Conservation (phyloP, 495 filamentous ascomycete genomes). For the Lasiosphaeria ovina region DNA sequence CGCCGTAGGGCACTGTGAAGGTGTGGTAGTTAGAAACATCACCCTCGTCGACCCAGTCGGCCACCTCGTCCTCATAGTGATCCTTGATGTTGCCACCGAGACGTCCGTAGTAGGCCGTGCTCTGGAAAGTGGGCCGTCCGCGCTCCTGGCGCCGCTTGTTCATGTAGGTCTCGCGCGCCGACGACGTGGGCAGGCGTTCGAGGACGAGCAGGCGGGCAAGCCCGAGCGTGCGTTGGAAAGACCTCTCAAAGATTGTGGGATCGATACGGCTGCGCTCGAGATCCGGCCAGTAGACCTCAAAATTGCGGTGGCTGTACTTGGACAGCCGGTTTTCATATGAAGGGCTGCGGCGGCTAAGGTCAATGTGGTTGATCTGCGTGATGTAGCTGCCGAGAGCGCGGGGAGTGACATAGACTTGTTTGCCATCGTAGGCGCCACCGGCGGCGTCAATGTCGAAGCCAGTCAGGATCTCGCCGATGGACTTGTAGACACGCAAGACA, state of each 20-base stretch:
- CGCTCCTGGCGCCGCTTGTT: slow-evolving; percentile 65
- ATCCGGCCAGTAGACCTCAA: slow-evolving; percentile 74
- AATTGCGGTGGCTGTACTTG: slow-evolving; percentile 80
- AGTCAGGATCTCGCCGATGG: slow-evolving; percentile 74
- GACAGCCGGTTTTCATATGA: slow-evolving; percentile 86
- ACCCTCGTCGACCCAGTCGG: slow-evolving; percentile 73
- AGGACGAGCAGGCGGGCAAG: slow-evolving; percentile 74
- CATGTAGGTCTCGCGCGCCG: slow-evolving; percentile 64
- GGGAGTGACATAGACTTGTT: slow-evolving; percentile 69
- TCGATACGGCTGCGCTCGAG: slow-evolving; percentile 72
- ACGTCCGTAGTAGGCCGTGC: slow-evolving; percentile 23
- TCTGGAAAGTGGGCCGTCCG: slow-evolving; percentile 53
- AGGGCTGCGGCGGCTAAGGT: slow-evolving; percentile 73
- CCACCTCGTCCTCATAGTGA: slow-evolving; percentile 68
- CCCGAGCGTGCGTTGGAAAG: slow-evolving; percentile 68
- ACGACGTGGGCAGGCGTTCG: slow-evolving; percentile 66
- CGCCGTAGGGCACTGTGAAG: slow-evolving; percentile 75
- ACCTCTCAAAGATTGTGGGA: slow-evolving; percentile 80
- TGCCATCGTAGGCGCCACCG: slow-evolving; percentile 74
- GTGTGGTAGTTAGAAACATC: slow-evolving; percentile 76
- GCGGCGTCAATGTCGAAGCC: slow-evolving; percentile 86
- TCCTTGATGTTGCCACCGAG: slow-evolving; percentile 67
- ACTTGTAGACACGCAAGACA: slow-evolving; percentile 79
- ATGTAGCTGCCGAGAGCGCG: slow-evolving; percentile 70
- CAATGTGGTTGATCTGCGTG: slow-evolving; percentile 76